Conservation (phyloP, 1,284 basidiomycete genomes). For the Afroboletus lepidellus region DNA sequence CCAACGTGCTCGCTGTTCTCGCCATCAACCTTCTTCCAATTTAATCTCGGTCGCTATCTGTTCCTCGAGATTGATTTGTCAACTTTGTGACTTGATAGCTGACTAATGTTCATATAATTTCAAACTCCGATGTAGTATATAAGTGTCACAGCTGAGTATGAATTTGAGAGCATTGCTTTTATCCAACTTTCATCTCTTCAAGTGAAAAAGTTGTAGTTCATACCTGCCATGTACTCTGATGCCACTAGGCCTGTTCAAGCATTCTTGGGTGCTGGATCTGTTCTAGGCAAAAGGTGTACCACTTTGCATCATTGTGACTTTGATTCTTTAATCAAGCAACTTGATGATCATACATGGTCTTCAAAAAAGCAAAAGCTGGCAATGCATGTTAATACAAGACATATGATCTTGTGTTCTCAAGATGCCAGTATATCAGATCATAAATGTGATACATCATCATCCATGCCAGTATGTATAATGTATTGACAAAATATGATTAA, state of each 20-base stretch:
- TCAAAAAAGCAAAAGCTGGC: constrained; percentile 10
- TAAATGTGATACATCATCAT: neutral
- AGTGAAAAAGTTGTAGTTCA: neutral
- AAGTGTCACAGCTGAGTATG: constrained; percentile 5
- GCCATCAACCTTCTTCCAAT: neutral
- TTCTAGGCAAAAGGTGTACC: constrained; percentile 8
- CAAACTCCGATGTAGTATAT: constrained; percentile 23
- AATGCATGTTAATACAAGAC: constrained; percentile 21
- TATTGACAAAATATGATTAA: fast-evolving
- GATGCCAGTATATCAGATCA: too few species aligned
- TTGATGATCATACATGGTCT: neutral
- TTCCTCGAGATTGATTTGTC: neutral
- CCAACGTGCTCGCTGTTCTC: neutral
- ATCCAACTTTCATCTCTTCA: neutral
- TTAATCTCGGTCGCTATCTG: neutral
- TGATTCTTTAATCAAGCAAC: neutral
- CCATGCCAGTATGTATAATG: constrained; percentile 8
- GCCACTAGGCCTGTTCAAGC: neutral
- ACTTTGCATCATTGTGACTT: neutral
- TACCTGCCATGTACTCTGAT: constrained; percentile 6
- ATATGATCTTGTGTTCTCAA: constrained; percentile 3
- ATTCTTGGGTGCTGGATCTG: neutral
- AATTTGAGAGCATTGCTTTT: neutral
- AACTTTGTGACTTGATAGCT: constrained; percentile 1
- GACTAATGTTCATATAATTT: constrained; percentile 8